These are phyloP conservation scores for Saturnispora sanitii DNA, from an alignment of 805 yeast species.

Conservation along the genomic window DNA sequence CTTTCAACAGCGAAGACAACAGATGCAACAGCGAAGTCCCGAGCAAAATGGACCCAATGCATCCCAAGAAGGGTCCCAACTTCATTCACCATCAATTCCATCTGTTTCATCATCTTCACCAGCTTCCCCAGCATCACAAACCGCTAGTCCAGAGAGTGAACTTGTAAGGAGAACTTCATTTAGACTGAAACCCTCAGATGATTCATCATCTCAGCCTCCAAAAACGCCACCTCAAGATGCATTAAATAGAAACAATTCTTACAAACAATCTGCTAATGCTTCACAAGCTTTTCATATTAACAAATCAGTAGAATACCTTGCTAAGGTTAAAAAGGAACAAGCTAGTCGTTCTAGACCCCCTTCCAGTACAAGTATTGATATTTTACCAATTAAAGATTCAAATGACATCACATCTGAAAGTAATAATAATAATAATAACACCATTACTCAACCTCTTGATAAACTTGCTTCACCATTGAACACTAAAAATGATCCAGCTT, in stretches of 20 bases:
- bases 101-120: conserved; percentile 7
- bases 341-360: conserved; percentile 4
- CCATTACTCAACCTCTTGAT: too few relatives aligned
- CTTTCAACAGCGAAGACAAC: conserved; percentile 72
- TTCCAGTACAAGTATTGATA: not conserved
- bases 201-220: not conserved
- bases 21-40: conserved; percentile 15
- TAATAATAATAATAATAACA: too few relatives aligned
- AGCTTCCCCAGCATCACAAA: conserved; percentile 19
- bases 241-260: conserved; percentile 6
- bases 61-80: conserved; percentile 8
- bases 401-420: not conserved
- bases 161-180: conserved; percentile 16
- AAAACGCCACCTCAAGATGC: not conserved
- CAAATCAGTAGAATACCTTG: conserved; percentile 7
- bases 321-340: conserved; percentile 3
- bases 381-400: not conserved
- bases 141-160: conserved; percentile 10
- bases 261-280: conserved; percentile 1
- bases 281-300: conserved; percentile 5
- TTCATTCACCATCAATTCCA: conserved; percentile 7
- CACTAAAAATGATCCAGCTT: not conserved
- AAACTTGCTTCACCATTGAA: not conserved
- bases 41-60: conserved; percentile 2
- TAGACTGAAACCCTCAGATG: conserved; percentile 6